Conservation (phyloP, 2,329 filamentous ascomycete species). For the Paraconiothyrium brasiliense region DNA sequence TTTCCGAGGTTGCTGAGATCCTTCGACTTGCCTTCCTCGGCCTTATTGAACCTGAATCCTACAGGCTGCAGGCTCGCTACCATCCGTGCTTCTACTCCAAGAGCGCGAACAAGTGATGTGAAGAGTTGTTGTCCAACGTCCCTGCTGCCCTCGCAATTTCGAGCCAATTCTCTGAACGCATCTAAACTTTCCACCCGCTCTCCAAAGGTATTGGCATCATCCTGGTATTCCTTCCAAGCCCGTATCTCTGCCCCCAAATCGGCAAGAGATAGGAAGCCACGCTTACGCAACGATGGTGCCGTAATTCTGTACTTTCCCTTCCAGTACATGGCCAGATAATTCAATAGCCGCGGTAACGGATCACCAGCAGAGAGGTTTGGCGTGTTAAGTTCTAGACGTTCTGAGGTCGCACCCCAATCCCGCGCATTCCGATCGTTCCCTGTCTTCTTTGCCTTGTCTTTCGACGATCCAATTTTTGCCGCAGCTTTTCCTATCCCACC, state of each 20-base stretch:
- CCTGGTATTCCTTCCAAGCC: conserved; percentile 70
- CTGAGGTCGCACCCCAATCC: conserved; percentile 78
- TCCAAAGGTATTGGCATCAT: conserved; percentile 74
- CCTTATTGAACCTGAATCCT: conserved; percentile 90
- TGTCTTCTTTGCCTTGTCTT: conserved; percentile 45
- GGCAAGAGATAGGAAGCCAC: conserved; percentile 84
- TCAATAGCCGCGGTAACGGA: conserved; percentile 79
- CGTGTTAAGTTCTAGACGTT: conserved; percentile 72
- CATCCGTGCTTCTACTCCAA: conserved; percentile 84
- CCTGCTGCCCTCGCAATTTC: conserved; percentile 78
- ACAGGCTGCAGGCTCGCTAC: conserved; percentile 85
- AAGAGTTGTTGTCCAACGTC: conserved; percentile 92
- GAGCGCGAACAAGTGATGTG: conserved; percentile 79
- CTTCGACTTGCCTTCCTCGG: conserved; percentile 74
- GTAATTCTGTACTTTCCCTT: conserved; percentile 81
- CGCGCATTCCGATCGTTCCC: conserved; percentile 58
- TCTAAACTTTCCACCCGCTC: conserved; percentile 75
- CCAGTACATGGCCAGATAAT: conserved; percentile 85
- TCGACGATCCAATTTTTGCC: conserved; percentile 18
- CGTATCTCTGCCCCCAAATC: conserved; percentile 77
- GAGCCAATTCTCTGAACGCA: conserved; percentile 75
- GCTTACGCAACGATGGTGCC: conserved; percentile 83
- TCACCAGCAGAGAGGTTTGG: conserved; percentile 85
- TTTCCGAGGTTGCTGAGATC: conserved; percentile 43
- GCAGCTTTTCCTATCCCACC: conserved; percentile 18